phyloP scores from a whole-genome alignment of 371 early-diverging fungal genomes.

The Entomophthora muscae region DNA sequence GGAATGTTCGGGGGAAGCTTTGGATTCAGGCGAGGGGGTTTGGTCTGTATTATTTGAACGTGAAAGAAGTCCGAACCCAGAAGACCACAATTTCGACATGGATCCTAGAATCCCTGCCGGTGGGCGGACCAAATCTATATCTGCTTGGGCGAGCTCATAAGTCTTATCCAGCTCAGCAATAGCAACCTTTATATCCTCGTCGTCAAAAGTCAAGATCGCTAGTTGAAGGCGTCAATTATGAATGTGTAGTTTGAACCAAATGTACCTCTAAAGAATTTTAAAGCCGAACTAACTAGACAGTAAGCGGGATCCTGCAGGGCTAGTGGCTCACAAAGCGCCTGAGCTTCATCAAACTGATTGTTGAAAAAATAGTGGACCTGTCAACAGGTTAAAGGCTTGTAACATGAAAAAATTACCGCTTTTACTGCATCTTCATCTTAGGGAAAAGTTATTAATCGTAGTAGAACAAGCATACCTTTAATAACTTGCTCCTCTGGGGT shows the following conservation, averaged over 20 bases:
- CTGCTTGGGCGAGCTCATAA: background rate
- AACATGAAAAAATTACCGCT: background rate
- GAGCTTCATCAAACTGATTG: slow-evolving; percentile 6
- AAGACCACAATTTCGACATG: background rate
- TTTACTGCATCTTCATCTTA: slow-evolving; percentile 3
- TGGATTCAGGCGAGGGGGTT: background rate
- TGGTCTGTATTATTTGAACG: background rate
- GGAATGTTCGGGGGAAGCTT: background rate
- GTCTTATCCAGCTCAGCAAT: background rate
- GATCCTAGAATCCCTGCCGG: background rate
- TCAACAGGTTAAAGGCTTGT: background rate
- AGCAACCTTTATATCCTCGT: background rate
- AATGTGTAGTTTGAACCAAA: background rate
- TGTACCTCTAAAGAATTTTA: background rate
- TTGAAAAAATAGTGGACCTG: slow-evolving; percentile 6
- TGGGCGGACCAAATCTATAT: background rate
- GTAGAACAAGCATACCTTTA: background rate
- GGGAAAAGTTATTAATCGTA: background rate
- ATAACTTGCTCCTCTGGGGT: background rate
- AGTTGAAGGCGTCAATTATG: background rate
- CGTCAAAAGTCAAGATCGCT: slow-evolving; percentile 1
- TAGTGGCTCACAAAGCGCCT: background rate
- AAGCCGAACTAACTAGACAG: background rate
- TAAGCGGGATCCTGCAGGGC: background rate
- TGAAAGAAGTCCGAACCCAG: background rate